These are phyloP conservation scores for Draba incana DNA, from an alignment of 345 rosid genomes.

Conservation along the genomic window DNA sequence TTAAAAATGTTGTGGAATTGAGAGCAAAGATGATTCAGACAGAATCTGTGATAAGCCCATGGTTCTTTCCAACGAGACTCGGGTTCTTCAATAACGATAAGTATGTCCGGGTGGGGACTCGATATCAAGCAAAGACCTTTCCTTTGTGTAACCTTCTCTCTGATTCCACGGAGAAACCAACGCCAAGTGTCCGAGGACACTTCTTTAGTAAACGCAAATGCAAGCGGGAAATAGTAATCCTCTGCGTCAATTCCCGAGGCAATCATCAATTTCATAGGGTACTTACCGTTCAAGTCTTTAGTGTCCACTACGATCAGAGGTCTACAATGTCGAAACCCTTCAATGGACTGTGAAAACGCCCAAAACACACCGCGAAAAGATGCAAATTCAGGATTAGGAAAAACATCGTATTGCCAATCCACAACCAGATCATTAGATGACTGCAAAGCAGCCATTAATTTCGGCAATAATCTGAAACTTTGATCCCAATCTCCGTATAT, in stretches of 20 bases:
- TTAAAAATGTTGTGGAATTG: not conserved
- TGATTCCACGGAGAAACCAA: conserved; percentile 22
- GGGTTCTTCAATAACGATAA: not conserved
- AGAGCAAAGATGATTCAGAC: not conserved
- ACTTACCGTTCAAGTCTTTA: not conserved
- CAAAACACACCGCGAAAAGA: conserved; percentile 13
- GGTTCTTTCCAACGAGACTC: conserved; percentile 26
- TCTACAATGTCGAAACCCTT: conserved; percentile 29
- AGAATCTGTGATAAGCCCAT: conserved; percentile 15
- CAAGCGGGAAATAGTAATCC: not conserved
- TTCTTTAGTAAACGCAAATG: conserved; percentile 21
- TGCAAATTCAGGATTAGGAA: conserved; percentile 3
- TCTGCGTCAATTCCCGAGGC: conserved; percentile 7
- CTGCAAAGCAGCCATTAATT: no score
- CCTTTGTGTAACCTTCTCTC: conserved; percentile 29
- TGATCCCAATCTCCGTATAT: no score
- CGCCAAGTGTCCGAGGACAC: not conserved
- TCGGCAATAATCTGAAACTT: no score
- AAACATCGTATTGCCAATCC: conserved; percentile 12
- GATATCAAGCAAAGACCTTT: conserved; percentile 21
- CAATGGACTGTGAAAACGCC: conserved; percentile 19
- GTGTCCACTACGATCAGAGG: conserved; percentile 20
- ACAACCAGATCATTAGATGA: not conserved
- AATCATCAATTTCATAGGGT: not conserved
- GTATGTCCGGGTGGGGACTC: conserved; percentile 28